Evolutionary conservation across 2,329 filamentous ascomycete genomes (phyloP).

Genomic region (Sphaceloma murrayae): DNA sequence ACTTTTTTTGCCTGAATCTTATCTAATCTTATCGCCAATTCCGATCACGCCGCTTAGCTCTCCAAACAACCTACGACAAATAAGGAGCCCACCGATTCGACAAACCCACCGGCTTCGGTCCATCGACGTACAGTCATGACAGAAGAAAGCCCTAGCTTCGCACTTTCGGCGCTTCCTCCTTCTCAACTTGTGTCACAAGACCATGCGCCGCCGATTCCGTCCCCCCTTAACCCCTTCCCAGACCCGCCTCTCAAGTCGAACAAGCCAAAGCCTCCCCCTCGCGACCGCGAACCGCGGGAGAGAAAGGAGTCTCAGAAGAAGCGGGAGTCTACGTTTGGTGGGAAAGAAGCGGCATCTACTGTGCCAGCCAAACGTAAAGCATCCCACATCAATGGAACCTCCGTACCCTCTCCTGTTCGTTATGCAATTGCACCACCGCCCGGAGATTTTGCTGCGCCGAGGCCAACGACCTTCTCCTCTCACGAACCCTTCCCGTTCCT

Average conservation of each 20-base stretch:
- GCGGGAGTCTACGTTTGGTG: slow-evolving; percentile 37
- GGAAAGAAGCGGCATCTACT: slow-evolving; percentile 31
- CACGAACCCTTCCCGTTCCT: slow-evolving; percentile 38
- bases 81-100: no score
- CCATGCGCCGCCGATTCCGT: slow-evolving; percentile 61
- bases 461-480: slow-evolving; percentile 37
- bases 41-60: no score
- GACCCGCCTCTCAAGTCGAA: slow-evolving; percentile 32
- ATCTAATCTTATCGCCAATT: neutral
- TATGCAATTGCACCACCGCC: slow-evolving; percentile 41
- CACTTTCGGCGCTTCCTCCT: no score
- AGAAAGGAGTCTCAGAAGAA: slow-evolving; percentile 45
- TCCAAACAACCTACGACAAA: no score
- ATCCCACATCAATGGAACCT: slow-evolving; percentile 24
- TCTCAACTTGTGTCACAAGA: no score
- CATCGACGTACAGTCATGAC: slow-evolving; percentile 1
- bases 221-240: slow-evolving; percentile 62
- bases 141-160: no score
- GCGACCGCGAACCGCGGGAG: slow-evolving; percentile 42
- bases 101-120: no score
- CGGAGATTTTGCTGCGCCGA: slow-evolving; percentile 41
- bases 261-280: slow-evolving; percentile 36
- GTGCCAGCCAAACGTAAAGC: slow-evolving; percentile 31
- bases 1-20: slow-evolving; percentile 10
- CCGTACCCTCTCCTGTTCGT: slow-evolving; percentile 39